These are phyloP conservation scores for Cyberlindnera euphorbiiphila DNA, from an alignment of 805 yeast genomes.

Conservation along the genomic window DNA sequence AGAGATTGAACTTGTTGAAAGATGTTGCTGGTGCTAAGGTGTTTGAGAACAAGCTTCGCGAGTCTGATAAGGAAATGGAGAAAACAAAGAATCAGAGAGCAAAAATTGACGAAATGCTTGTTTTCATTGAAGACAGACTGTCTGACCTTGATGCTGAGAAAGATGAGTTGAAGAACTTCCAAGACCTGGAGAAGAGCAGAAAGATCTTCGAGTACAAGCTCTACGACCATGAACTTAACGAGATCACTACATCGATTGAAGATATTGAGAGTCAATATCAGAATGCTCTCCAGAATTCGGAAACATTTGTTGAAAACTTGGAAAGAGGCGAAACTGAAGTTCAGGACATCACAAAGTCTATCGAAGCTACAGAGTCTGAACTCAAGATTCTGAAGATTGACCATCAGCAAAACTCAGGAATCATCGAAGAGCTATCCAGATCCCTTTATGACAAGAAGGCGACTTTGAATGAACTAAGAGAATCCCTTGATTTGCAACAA, in stretches of 20 bases:
- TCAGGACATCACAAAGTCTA: constrained; percentile 39
- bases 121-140: constrained; percentile 65
- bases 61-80: constrained; percentile 75
- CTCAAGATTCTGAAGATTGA: constrained; percentile 55
- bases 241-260: constrained; percentile 57
- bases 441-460: constrained; percentile 48
- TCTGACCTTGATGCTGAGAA: constrained; percentile 79
- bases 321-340: constrained; percentile 57
- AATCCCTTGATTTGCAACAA: constrained; percentile 35
- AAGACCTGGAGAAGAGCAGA: constrained; percentile 59
- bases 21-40: constrained; percentile 95
- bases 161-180: constrained; percentile 67
- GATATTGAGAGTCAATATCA: constrained; percentile 55
- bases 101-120: constrained; percentile 70
- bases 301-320: constrained; percentile 49
- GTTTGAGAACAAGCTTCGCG: constrained; percentile 76
- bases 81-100: constrained; percentile 65
- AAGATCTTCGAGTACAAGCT: constrained; percentile 72
- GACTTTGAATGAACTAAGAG: constrained; percentile 34
- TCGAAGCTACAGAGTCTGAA: constrained; percentile 44
- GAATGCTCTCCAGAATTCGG: constrained; percentile 47
- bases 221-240: constrained; percentile 70
- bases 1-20: constrained; percentile 72
- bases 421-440: constrained; percentile 45
- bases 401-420: constrained; percentile 46